Conservation (phyloP, 106 monocot genomes). For the Phalaenopsis aphrodite region DNA sequence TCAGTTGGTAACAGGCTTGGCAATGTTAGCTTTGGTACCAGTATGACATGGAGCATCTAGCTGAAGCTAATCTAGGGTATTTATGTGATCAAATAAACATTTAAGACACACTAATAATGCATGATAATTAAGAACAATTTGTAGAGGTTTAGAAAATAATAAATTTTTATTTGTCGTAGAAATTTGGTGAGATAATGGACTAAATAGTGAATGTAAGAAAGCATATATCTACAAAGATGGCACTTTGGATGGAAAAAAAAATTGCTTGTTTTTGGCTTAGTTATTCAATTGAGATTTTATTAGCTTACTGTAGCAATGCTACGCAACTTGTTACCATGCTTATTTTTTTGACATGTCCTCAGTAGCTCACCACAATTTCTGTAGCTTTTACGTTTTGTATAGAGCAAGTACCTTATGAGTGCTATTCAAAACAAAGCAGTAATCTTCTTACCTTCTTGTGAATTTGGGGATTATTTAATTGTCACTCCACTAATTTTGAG, state of each 20-base stretch:
- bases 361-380: not conserved
- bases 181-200: not conserved
- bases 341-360: not conserved
- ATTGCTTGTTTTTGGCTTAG: not conserved
- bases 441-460: not conserved
- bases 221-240: not conserved
- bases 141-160: too few relatives aligned
- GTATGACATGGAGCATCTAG: not conserved
- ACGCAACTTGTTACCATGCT: not conserved
- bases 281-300: not conserved
- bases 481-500: not conserved
- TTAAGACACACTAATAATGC: too few relatives aligned
- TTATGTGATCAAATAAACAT: too few relatives aligned
- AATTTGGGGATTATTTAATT: not conserved
- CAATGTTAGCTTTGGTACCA: not conserved
- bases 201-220: not conserved
- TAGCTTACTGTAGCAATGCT: not conserved
- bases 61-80: not conserved
- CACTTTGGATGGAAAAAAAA: too few relatives aligned
- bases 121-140: too few relatives aligned
- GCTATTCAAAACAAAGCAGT: conserved; percentile 1
- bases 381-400: conserved; percentile 2
- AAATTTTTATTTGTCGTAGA: not conserved
- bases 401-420: not conserved
- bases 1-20: not conserved